Percentiles rank a stretch among this genome's conserved stretches.
Conservation (phyloP, 352 stramenopile genomes). For the Nothophytophthora sp. region DNA sequence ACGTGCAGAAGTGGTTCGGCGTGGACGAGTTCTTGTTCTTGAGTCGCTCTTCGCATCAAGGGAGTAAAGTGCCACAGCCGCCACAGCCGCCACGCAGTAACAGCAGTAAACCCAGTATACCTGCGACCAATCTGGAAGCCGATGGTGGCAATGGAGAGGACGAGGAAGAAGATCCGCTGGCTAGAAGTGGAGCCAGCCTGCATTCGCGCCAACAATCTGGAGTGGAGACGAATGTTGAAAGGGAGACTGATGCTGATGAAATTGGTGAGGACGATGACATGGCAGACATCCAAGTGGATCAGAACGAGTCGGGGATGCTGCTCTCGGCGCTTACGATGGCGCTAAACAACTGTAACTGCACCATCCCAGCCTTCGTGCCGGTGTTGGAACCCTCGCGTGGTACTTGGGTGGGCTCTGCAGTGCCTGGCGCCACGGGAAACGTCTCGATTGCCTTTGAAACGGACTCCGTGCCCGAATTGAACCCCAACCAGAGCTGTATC, state of each 20-base stretch:
- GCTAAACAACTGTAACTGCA: slow-evolving; percentile 82
- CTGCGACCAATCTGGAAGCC: too few relatives aligned
- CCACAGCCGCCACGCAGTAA: slow-evolving; percentile 5
- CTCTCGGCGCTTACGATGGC: slow-evolving; percentile 74
- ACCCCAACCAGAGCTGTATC: slow-evolving; percentile 76
- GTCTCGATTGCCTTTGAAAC: slow-evolving; percentile 82
- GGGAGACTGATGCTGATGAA: neutral
- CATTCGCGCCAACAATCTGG: neutral
- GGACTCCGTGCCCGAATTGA: slow-evolving; percentile 67
- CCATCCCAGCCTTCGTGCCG: slow-evolving; percentile 74
- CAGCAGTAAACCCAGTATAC: too few relatives aligned
- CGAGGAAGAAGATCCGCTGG: neutral
- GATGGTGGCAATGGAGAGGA: neutral
- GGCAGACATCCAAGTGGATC: slow-evolving; percentile 47
- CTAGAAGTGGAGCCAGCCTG: too few relatives aligned
- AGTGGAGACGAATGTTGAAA: neutral
- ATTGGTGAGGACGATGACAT: slow-evolving; percentile 22
- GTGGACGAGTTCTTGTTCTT: slow-evolving; percentile 73
- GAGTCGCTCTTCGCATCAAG: slow-evolving; percentile 24
- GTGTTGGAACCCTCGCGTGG: slow-evolving; percentile 55
- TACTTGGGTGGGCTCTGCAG: slow-evolving; percentile 65
- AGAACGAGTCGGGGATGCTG: slow-evolving; percentile 66
- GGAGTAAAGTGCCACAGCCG: slow-evolving; percentile 23
- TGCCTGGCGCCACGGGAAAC: slow-evolving; percentile 71
- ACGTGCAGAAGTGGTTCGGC: slow-evolving; percentile 68